These are phyloP conservation scores for Claviceps fusiformis DNA, from an alignment of 2,329 filamentous ascomycete genomes.

Conservation along the genomic window DNA sequence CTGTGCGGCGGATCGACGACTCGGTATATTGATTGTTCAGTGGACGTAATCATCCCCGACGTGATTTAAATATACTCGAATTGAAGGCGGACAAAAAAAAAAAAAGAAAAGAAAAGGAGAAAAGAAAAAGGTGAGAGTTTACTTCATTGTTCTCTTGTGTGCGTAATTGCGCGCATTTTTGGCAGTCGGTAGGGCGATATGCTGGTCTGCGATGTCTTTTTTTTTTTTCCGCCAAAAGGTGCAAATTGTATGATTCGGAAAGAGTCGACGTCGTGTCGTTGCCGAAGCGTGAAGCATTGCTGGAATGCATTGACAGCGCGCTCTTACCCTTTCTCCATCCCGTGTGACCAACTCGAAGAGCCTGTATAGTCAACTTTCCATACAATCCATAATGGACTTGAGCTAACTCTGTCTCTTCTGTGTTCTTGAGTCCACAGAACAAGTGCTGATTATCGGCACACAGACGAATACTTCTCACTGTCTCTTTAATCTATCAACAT, in stretches of 20 bases:
- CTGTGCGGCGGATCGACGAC: conserved; percentile 14
- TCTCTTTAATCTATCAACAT: conserved; percentile 16
- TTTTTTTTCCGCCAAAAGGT: background rate
- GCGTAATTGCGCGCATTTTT: background rate
- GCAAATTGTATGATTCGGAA: background rate
- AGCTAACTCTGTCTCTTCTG: background rate
- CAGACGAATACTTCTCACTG: conserved; percentile 5
- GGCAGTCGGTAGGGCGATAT: background rate
- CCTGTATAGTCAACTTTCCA: background rate
- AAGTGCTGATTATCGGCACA: background rate
- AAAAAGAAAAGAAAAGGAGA: background rate
- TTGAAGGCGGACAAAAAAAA: background rate
- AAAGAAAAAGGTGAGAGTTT: background rate
- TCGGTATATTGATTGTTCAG: conserved; percentile 8
- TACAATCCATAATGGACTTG: background rate
- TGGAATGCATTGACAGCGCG: background rate
- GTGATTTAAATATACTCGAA: conserved; percentile 7
- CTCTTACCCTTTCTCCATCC: background rate
- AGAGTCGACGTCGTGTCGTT: background rate
- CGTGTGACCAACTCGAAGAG: background rate
- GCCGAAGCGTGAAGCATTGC: background rate
- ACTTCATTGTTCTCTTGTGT: background rate
- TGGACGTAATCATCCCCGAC: conserved; percentile 12
- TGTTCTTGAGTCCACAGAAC: background rate
- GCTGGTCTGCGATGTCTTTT: background rate